Conservation (phyloP, 2,329 filamentous ascomycete species). For the Penicillium italicum region DNA sequence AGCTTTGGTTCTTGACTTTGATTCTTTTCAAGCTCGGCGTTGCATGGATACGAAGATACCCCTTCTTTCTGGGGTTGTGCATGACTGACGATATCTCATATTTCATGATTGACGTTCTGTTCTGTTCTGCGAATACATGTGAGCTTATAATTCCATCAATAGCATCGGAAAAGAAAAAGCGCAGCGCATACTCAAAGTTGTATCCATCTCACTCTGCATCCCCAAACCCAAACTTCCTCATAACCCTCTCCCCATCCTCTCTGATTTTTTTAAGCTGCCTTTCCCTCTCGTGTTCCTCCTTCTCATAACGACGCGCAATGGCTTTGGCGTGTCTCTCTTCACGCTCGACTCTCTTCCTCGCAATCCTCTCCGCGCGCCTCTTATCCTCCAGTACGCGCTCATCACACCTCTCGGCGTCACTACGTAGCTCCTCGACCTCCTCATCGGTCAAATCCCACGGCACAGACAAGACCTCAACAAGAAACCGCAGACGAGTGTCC, state of each 20-base stretch:
- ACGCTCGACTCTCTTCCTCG: conserved; percentile 24
- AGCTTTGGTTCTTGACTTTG: background rate
- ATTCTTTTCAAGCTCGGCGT: conserved; percentile 12
- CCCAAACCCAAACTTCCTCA: conserved; percentile 16
- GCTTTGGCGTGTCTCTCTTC: conserved; percentile 40
- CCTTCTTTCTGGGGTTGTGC: conserved; percentile 13
- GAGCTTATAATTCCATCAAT: background rate
- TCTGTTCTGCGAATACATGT: background rate
- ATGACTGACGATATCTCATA: conserved; percentile 13
- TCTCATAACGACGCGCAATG: conserved; percentile 35
- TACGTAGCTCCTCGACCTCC: conserved; percentile 44
- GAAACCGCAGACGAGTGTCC: conserved; percentile 49
- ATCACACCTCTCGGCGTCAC: conserved; percentile 41
- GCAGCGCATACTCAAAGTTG: background rate
- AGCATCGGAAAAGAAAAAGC: background rate
- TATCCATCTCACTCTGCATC: background rate
- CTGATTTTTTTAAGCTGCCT: conserved; percentile 28
- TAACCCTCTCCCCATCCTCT: conserved; percentile 29
- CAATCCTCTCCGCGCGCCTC: conserved; percentile 29
- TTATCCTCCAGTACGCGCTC: conserved; percentile 38
- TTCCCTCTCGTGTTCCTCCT: conserved; percentile 41
- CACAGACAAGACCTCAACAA: conserved; percentile 47
- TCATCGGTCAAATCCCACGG: conserved; percentile 52
- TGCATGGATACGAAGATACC: conserved; percentile 22
- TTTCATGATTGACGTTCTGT: conserved; percentile 1